A percentile compares a stretch with the other conserved stretches of the same genome.
phyloP scores from a whole-genome alignment of 2,329 filamentous ascomycete species.

The Claviceps sp. region DNA sequence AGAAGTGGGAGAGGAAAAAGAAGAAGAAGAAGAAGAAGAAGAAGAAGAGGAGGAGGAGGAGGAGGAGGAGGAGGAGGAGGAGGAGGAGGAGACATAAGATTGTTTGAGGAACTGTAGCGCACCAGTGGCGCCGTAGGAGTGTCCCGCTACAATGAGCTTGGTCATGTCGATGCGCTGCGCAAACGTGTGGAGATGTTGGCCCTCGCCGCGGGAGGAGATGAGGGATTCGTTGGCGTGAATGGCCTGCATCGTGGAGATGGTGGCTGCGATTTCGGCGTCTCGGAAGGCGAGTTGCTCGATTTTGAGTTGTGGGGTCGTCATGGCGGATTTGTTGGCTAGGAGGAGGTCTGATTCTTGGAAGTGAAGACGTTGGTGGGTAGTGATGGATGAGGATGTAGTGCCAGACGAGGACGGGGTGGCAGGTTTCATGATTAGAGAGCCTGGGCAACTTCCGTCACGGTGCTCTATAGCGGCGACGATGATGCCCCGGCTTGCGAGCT shows the following conservation, averaged over 20 bases:
- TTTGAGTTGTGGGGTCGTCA: slow-evolving; percentile 27
- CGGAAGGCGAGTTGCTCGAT: slow-evolving; percentile 34
- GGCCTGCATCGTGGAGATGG: slow-evolving; percentile 25
- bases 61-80: slow-evolving; percentile 29
- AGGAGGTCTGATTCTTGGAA: slow-evolving; percentile 22
- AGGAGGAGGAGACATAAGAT: slow-evolving; percentile 20
- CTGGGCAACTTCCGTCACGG: slow-evolving; percentile 37
- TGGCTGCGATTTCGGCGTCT: slow-evolving; percentile 34
- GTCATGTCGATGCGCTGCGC: slow-evolving; percentile 36
- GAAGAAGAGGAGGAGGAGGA: slow-evolving; percentile 33
- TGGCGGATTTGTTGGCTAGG: slow-evolving; percentile 12
- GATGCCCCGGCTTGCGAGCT: slow-evolving; percentile 34
- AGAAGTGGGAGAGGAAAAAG: slow-evolving; percentile 28
- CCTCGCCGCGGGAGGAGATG: slow-evolving; percentile 34
- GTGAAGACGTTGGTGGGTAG: slow-evolving; percentile 20
- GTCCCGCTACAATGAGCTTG: slow-evolving; percentile 44
- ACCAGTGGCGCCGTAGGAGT: slow-evolving; percentile 53
- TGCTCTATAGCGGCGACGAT: slow-evolving; percentile 38
- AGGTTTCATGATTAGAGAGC: slow-evolving; percentile 21
- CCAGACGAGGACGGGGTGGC: not conserved
- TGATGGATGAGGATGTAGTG: slow-evolving; percentile 12
- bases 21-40: slow-evolving; percentile 24
- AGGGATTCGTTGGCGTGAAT: slow-evolving; percentile 24
- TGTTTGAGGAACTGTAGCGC: slow-evolving; percentile 46
- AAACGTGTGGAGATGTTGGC: slow-evolving; percentile 34